Evolutionary conservation across 192 early-diverging fungal species (phyloP).

Genomic region (Coemansia sp.): DNA sequence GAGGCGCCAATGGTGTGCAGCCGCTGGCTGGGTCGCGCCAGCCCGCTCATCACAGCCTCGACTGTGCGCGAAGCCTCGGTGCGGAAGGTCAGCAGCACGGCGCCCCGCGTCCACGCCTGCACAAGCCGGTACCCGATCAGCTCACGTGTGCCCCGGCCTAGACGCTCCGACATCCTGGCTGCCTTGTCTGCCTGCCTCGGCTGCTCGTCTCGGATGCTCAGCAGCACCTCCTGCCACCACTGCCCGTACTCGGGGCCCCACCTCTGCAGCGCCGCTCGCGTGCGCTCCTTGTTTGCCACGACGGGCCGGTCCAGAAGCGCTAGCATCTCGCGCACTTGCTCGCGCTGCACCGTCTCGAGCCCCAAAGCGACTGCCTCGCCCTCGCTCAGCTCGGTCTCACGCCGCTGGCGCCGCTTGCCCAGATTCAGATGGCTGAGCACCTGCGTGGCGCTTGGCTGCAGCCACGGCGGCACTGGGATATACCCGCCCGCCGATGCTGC

Average conservation of each 20-base stretch:
- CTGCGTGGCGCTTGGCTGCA: constrained; percentile 53
- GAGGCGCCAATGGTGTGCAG: constrained; percentile 4
- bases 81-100: constrained; percentile 40
- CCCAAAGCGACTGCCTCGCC: background rate
- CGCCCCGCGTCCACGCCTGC: constrained; percentile 39
- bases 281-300: constrained; percentile 21
- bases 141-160: constrained; percentile 25
- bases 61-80: constrained; percentile 11
- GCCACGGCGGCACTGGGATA: constrained; percentile 46
- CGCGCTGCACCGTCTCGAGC: constrained; percentile 20
- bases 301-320: constrained; percentile 28
- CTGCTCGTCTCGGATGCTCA: background rate
- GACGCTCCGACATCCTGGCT: constrained; percentile 18
- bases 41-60: constrained; percentile 4
- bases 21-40: background rate
- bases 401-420: background rate
- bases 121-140: constrained; percentile 44
- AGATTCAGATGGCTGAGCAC: constrained; percentile 29
- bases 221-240: constrained; percentile 37
- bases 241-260: constrained; percentile 42
- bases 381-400: background rate
- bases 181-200: background rate
- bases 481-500: constrained; percentile 19
- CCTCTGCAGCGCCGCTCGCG: constrained; percentile 12
- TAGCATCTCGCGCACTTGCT: constrained; percentile 30